These are phyloP conservation scores for Penicillium sp. DNA, from an alignment of 2,329 filamentous ascomycete genomes.

Conservation along the genomic window DNA sequence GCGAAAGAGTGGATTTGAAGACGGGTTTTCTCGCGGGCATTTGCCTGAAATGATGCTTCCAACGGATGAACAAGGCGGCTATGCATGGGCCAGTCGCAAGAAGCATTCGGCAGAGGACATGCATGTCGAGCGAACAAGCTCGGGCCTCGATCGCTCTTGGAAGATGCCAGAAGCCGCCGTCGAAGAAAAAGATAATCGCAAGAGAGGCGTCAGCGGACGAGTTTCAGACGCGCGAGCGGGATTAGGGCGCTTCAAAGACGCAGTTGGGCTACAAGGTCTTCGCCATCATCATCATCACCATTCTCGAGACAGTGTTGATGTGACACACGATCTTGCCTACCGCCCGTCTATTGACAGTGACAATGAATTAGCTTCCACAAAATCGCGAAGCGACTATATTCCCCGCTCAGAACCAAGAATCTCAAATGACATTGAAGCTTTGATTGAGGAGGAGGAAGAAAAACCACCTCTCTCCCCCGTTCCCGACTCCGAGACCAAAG, in stretches of 20 bases:
- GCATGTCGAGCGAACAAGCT: constrained; percentile 27
- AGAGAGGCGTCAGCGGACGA: constrained; percentile 74
- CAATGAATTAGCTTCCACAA: constrained; percentile 18
- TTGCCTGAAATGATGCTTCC: constrained; percentile 45
- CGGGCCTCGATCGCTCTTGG: constrained; percentile 31
- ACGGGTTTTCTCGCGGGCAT: constrained; percentile 30
- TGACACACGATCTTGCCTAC: constrained; percentile 30
- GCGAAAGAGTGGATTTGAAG: constrained; percentile 53
- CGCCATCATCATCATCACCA: constrained; percentile 42
- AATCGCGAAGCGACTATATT: constrained; percentile 15
- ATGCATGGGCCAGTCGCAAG: constrained; percentile 44
- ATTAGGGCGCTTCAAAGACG: constrained; percentile 80
- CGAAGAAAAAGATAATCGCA: constrained; percentile 44
- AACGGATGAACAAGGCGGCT: constrained; percentile 46
- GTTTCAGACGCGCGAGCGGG: constrained; percentile 78
- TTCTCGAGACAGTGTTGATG: constrained; percentile 35
- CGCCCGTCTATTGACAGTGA: constrained; percentile 31
- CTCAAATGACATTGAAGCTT: constrained; percentile 19
- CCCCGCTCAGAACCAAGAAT: constrained; percentile 18
- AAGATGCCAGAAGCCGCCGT: constrained; percentile 29
- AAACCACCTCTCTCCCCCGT: constrained; percentile 11
- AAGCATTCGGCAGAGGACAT: constrained; percentile 41
- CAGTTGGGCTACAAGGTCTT: constrained; percentile 56
- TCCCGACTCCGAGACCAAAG: constrained; percentile 18
- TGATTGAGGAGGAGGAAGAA: constrained; percentile 16